These are phyloP conservation scores for Meyerozyma athensensis DNA, from an alignment of 1,139 yeast species.

Conservation along the genomic window DNA sequence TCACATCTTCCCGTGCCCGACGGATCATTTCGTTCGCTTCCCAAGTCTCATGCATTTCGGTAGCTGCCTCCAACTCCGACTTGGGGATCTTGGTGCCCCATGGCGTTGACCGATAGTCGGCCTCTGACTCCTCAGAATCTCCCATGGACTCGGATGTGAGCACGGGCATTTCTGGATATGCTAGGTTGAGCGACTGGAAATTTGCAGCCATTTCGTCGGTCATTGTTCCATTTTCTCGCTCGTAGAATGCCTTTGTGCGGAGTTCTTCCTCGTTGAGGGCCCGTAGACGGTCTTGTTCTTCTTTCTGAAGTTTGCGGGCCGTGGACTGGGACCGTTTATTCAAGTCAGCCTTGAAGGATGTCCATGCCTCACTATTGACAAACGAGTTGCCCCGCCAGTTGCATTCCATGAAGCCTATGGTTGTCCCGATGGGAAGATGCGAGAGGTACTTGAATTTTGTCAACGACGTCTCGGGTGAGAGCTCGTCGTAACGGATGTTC, in stretches of 20 bases:
- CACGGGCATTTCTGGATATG: slow-evolving; percentile 25
- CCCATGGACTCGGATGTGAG: slow-evolving; percentile 9
- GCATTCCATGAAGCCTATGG: slow-evolving; percentile 78
- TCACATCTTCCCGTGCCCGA: slow-evolving; percentile 45
- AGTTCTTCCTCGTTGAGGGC: slow-evolving; percentile 63
- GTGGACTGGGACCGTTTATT: slow-evolving; percentile 53
- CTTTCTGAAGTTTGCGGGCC: slow-evolving; percentile 51
- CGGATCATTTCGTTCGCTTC: slow-evolving; percentile 48
- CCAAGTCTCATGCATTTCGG: slow-evolving; percentile 30
- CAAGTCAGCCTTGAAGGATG: slow-evolving; percentile 54
- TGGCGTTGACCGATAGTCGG: slow-evolving; percentile 39
- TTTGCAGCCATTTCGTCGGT: slow-evolving; percentile 2
- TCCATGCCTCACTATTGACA: slow-evolving; percentile 48
- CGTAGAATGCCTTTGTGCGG: slow-evolving; percentile 52
- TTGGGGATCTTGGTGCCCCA: slow-evolving; percentile 60
- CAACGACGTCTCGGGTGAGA: slow-evolving; percentile 47
- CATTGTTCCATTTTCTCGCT: slow-evolving; percentile 44
- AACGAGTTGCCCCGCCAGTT: slow-evolving; percentile 59
- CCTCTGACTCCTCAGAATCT: slow-evolving; percentile 7
- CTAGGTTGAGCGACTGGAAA: slow-evolving; percentile 25
- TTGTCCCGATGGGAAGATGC: slow-evolving; percentile 82
- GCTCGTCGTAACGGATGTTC: slow-evolving; percentile 62
- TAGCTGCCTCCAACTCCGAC: slow-evolving; percentile 23
- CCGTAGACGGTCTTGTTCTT: slow-evolving; percentile 56
- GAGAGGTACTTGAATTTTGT: slow-evolving; percentile 69